phyloP scores from a whole-genome alignment of 768 basidiomycete genomes.

The Chalciporus pseudorubinellus region DNA sequence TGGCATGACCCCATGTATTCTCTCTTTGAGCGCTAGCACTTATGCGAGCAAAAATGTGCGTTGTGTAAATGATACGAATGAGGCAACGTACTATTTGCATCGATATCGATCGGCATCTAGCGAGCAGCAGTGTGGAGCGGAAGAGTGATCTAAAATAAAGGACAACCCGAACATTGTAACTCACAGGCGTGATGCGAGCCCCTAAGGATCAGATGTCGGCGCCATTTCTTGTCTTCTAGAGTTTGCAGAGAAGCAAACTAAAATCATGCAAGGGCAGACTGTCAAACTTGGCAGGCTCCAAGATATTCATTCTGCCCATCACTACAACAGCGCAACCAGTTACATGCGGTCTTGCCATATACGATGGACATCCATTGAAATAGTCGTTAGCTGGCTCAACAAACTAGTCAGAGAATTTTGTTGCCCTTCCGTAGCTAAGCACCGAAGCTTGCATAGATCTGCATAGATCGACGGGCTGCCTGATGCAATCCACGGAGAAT shows the following conservation, averaged over 20 bases:
- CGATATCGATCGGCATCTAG: not conserved
- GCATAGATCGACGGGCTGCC: not conserved
- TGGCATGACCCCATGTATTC: constrained; percentile 11
- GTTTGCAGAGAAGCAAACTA: too few species aligned
- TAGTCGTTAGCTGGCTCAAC: not conserved
- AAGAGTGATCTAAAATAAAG: too few species aligned
- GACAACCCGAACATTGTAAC: too few species aligned
- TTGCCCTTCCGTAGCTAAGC: not conserved
- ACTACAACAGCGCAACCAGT: too few species aligned
- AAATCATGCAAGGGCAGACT: too few species aligned
- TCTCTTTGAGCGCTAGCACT: constrained; percentile 1
- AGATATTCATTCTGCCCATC: too few species aligned
- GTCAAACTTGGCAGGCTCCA: too few species aligned
- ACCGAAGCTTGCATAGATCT: not conserved
- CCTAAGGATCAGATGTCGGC: too few species aligned
- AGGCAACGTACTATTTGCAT: not conserved
- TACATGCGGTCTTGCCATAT: not conserved
- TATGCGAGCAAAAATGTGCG: not conserved
- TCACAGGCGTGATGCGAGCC: too few species aligned
- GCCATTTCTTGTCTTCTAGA: too few species aligned
- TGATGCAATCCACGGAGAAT: not conserved
- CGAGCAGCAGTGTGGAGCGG: not conserved
- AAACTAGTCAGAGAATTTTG: constrained; percentile 2
- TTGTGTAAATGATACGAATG: not conserved
- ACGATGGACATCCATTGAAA: not conserved